Evolutionary conservation across 2,329 filamentous ascomycete species (phyloP).

Genomic region (Teratosphaeriaceae sp.): DNA sequence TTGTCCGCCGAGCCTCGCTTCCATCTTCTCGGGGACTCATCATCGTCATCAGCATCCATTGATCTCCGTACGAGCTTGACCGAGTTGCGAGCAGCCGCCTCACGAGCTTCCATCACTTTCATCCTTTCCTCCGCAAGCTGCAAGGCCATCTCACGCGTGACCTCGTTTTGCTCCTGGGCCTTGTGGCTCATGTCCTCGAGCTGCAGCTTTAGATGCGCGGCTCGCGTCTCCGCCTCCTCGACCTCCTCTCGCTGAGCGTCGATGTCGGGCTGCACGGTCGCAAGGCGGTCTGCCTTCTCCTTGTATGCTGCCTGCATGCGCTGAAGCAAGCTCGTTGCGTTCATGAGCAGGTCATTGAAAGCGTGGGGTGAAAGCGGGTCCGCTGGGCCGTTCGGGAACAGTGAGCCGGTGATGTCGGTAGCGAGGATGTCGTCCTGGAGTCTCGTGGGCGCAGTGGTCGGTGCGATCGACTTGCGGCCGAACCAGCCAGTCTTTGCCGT

Average conservation of each 20-base stretch:
- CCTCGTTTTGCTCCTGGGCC: slow-evolving; percentile 49
- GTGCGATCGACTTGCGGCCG: slow-evolving; percentile 17
- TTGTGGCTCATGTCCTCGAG: slow-evolving; percentile 53
- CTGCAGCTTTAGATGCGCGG: slow-evolving; percentile 53
- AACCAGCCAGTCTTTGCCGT: slow-evolving; percentile 26
- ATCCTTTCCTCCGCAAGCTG: slow-evolving; percentile 39
- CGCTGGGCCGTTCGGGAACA: slow-evolving; percentile 47
- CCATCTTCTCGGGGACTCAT: slow-evolving; percentile 15
- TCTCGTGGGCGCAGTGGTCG: slow-evolving; percentile 8
- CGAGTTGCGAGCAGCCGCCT: slow-evolving; percentile 14
- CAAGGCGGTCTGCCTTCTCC: slow-evolving; percentile 43
- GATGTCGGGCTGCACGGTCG: slow-evolving; percentile 48
- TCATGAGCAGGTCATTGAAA: slow-evolving; percentile 50
- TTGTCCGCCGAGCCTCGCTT: slow-evolving; percentile 25
- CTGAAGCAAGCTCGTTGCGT: slow-evolving; percentile 49
- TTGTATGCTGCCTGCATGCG: slow-evolving; percentile 53
- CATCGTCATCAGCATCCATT: slow-evolving; percentile 8
- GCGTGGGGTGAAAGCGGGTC: slow-evolving; percentile 46
- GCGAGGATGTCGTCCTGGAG: slow-evolving; percentile 46
- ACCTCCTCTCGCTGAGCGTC: slow-evolving; percentile 54
- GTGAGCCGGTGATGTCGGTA: slow-evolving; percentile 47
- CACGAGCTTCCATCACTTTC: slow-evolving; percentile 31
- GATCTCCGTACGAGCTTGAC: slow-evolving; percentile 16
- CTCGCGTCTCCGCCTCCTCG: slow-evolving; percentile 52
- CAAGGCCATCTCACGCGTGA: slow-evolving; percentile 46